These are phyloP conservation scores for Aspergillus ostianus DNA, from an alignment of 495 filamentous ascomycete genomes.

Conservation along the genomic window DNA sequence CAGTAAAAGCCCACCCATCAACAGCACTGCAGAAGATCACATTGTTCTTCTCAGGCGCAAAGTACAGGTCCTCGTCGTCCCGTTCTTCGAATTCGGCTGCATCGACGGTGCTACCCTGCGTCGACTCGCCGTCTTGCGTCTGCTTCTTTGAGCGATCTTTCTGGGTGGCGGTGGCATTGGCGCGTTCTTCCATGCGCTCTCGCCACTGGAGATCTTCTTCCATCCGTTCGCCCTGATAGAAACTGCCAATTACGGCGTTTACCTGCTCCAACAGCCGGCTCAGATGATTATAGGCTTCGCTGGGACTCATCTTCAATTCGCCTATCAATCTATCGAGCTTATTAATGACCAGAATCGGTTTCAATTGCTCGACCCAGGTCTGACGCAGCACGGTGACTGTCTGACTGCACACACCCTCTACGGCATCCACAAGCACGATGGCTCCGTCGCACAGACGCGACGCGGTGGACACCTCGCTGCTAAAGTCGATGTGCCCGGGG, in stretches of 20 bases:
- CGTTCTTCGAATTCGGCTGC: slow-evolving; percentile 75
- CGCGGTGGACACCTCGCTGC: slow-evolving; percentile 94
- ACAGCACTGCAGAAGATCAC: slow-evolving; percentile 98
- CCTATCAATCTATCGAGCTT: slow-evolving; percentile 95
- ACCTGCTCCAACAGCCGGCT: slow-evolving; percentile 89
- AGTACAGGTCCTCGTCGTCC: slow-evolving; percentile 97
- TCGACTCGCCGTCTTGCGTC: slow-evolving; percentile 51
- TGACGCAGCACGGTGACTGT: slow-evolving; percentile 95
- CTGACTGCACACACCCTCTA: slow-evolving; percentile 97
- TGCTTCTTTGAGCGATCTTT: slow-evolving; percentile 38
- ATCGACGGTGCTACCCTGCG: slow-evolving; percentile 29
- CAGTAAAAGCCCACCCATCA: slow-evolving; percentile 97
- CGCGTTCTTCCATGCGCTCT: slow-evolving; percentile 83
- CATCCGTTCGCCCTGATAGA: slow-evolving; percentile 98
- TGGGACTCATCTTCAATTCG: slow-evolving; percentile 87
- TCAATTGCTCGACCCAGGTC: slow-evolving; percentile 93
- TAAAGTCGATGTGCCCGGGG: slow-evolving; percentile 97
- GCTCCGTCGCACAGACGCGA: slow-evolving; percentile 94
- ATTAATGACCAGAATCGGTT: slow-evolving; percentile 93
- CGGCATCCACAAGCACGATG: slow-evolving; percentile 93
- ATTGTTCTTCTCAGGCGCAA: slow-evolving; percentile 96
- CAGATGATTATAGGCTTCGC: slow-evolving; percentile 87
- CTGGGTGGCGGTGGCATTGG: slow-evolving; percentile 53
- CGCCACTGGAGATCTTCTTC: slow-evolving; percentile 97
- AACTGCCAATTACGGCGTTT: slow-evolving; percentile 95